Percentiles rank a stretch among this genome's conserved stretches.
phyloP scores from a whole-genome alignment of 805 yeast species.

The Myxozyma udenii region DNA sequence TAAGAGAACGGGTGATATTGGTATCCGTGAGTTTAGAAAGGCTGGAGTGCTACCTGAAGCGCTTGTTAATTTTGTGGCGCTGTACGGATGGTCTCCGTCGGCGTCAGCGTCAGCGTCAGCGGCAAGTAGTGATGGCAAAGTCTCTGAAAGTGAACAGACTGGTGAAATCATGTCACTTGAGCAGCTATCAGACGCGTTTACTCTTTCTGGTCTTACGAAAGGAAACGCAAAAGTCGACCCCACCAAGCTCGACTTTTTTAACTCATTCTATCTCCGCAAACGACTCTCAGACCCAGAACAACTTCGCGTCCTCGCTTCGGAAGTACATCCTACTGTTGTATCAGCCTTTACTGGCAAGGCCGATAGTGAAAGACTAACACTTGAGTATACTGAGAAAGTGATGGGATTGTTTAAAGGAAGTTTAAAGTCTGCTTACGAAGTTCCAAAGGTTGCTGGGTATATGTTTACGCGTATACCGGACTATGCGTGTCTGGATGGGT shows the following conservation, averaged over 20 bases:
- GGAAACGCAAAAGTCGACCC: slow-evolving; percentile 92
- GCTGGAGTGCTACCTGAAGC: slow-evolving; percentile 84
- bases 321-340: slow-evolving; percentile 3
- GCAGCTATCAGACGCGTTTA: slow-evolving; percentile 44
- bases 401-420: slow-evolving; percentile 17
- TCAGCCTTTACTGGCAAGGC: not conserved
- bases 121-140: not conserved
- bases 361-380: not conserved
- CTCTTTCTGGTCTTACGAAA: slow-evolving; percentile 71
- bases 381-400: slow-evolving; percentile 9
- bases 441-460: slow-evolving; percentile 18
- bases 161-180: slow-evolving; percentile 24
- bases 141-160: slow-evolving; percentile 5
- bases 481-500: slow-evolving; percentile 5
- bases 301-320: slow-evolving; percentile 40
- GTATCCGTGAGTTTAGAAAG: slow-evolving; percentile 49
- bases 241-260: slow-evolving; percentile 70
- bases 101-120: slow-evolving; percentile 46
- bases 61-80: slow-evolving; percentile 75
- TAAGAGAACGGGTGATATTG: slow-evolving; percentile 80
- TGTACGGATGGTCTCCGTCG: slow-evolving; percentile 90
- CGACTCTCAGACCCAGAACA: slow-evolving; percentile 39
- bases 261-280: slow-evolving; percentile 60
- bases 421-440: slow-evolving; percentile 8
- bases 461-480: slow-evolving; percentile 13